phyloP scores from a whole-genome alignment of 2,329 filamentous ascomycete genomes.

The Monosporascus sp. region DNA sequence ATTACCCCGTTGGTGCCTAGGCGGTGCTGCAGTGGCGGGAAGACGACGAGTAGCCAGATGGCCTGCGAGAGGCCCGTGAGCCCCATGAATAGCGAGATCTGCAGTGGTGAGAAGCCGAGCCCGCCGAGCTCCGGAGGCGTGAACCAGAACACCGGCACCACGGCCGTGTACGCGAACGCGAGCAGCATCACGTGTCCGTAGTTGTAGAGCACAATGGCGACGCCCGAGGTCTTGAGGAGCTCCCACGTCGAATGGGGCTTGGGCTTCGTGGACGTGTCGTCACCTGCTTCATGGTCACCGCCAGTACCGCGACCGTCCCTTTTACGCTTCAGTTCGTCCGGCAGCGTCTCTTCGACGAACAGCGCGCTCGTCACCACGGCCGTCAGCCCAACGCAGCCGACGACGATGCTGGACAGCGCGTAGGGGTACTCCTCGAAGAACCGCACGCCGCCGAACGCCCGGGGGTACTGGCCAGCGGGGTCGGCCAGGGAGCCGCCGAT shows the following conservation, averaged over 20 bases:
- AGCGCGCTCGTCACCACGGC: constrained; percentile 47
- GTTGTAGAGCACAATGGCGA: constrained; percentile 59
- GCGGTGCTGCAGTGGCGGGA: constrained; percentile 61
- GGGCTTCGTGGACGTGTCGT: constrained; percentile 12
- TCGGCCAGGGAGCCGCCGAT: constrained; percentile 65
- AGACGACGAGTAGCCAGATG: constrained; percentile 64
- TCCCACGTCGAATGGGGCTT: constrained; percentile 40
- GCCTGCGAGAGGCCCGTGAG: constrained; percentile 62
- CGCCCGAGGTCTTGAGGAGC: constrained; percentile 58
- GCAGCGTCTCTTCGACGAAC: constrained; percentile 59
- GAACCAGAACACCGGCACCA: constrained; percentile 64
- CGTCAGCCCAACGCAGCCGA: constrained; percentile 48
- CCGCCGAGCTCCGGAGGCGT: constrained; percentile 60
- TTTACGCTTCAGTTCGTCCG: constrained; percentile 10
- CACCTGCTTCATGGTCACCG: constrained; percentile 7
- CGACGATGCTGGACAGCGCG: constrained; percentile 56
- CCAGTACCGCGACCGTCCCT: constrained; percentile 4
- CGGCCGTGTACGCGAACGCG: constrained; percentile 66
- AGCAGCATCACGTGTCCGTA: constrained; percentile 65
- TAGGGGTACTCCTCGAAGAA: constrained; percentile 65
- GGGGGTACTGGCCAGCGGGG: constrained; percentile 59
- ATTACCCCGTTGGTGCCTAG: constrained; percentile 64
- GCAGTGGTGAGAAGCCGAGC: constrained; percentile 53
- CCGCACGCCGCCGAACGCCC: constrained; percentile 45
- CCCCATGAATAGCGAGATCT: constrained; percentile 64